Evolutionary conservation across 176 grass and related monocot species (phyloP), one percentile per base, ranked within the genome.

Genomic region (Oropetium thomaeum): DNA sequence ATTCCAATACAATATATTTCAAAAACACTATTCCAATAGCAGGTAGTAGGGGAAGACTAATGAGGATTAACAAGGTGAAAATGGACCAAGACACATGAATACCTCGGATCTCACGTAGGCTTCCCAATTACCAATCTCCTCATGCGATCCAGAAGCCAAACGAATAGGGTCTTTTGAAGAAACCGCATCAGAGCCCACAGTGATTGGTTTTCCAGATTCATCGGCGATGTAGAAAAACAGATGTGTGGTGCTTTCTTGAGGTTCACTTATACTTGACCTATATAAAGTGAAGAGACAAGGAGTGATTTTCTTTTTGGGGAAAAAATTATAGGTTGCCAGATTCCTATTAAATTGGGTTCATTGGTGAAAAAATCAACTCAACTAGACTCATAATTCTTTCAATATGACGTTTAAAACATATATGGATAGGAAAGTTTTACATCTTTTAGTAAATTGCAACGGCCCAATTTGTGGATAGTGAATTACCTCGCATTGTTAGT

Each of bases 221-320:
- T 98, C 96, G 10, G 91, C 91, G 47, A 98, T 43, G 41, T 98
- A 98, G 79, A 95, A 98, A 78, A 98, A 98, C 29, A 98, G 40
- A 74, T 95, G 91, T 48, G 67, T 86, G 25, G 79, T 78, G 42
- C 62, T 86, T 77, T 90, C 86, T 83, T 93, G 54, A 75, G 53
- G 73, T 61, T 88, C 86, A 88, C 78, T 78, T 76, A 76, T 59
- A 83, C 33, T 85, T 87, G 79, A 81, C 84, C 95, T 98, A 65
- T 55, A 58, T 72, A 66, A 59, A 54, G 58, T 43, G 11, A 37
- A 65, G 69, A 33, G 39, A 23, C 10, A 86, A 37, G 9, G 33
- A 64, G 49, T 76, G 8, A 78, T 52, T 67, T 88, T 66, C 1
- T 47, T 65, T 67, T 73, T 78, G n/a, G n/a, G 49, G 11, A 28